Conservation (phyloP, 352 stramenopile genomes). For the Elongisporangium senticosum region DNA sequence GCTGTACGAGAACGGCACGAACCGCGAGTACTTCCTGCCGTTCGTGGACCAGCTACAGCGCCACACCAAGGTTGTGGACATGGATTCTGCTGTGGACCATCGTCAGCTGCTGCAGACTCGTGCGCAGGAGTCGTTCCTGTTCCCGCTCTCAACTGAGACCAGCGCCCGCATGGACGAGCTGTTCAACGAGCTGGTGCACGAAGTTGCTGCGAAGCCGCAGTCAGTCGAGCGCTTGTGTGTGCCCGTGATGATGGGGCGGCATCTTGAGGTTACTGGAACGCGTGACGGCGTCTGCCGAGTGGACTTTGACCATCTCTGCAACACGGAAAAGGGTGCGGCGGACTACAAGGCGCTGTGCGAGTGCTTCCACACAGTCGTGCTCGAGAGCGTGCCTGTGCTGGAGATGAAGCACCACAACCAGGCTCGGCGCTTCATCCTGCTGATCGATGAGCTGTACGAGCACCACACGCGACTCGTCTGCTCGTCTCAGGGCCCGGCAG, state of each 20-base stretch:
- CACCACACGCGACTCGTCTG: slow-evolving; percentile 55
- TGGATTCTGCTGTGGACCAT: slow-evolving; percentile 73
- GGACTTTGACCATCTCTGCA: slow-evolving; percentile 94
- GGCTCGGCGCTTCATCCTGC: slow-evolving; percentile 94
- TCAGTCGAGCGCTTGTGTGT: slow-evolving; percentile 33
- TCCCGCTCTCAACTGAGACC: slow-evolving; percentile 30
- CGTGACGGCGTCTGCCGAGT: slow-evolving; percentile 51
- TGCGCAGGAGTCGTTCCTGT: slow-evolving; percentile 45
- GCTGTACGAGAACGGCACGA: slow-evolving; percentile 94
- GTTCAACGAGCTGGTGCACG: slow-evolving; percentile 26
- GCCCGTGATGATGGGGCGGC: slow-evolving; percentile 78
- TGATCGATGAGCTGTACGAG: slow-evolving; percentile 98
- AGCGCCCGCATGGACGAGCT: slow-evolving; percentile 34
- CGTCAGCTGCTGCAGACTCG: slow-evolving; percentile 38
- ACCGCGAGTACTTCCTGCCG: slow-evolving; percentile 96
- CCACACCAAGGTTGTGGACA: slow-evolving; percentile 80
- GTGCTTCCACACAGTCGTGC: slow-evolving; percentile 88
- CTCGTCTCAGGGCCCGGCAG: slow-evolving; percentile 34
- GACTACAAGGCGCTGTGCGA: slow-evolving; percentile 94
- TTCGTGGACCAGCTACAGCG: slow-evolving; percentile 92
- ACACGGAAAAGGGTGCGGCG: slow-evolving; percentile 88
- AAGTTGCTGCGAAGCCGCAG: slow-evolving; percentile 9
- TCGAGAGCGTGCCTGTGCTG: slow-evolving; percentile 86
- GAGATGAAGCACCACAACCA: slow-evolving; percentile 87
- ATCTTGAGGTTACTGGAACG: slow-evolving; percentile 38